Base-by-base conservation (phyloP, 2,329 filamentous ascomycete species). In the Hymenoscyphus fructigenus region DNA sequence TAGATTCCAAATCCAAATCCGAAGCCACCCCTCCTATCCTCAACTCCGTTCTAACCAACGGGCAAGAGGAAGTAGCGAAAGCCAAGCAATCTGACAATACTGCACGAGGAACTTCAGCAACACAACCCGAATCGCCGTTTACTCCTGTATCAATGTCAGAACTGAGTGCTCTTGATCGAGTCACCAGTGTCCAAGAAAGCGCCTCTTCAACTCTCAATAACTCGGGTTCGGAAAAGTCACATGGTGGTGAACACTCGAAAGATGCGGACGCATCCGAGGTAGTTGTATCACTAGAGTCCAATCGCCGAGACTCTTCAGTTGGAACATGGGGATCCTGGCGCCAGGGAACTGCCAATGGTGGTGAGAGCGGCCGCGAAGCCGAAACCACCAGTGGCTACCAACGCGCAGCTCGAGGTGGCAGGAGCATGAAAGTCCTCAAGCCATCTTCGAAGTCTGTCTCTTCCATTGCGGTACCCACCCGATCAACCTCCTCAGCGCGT, bases 381-480 rank as follows among this genome's bases (percentile, higher is more conserved):
- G 74, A 81, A 2, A 77, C 79, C 9, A 75, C 78, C 0, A 80
- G 80, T 61, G 81, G 82, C 5, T 88, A 88, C 29, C 92, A 92
- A 74, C 89, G 92, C 74, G 89, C 88, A 71, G 82, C 88, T 69
- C 78, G 87, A 74, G 82, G 87, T 58, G 78, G 80, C 20, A 86
- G 90, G 59, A 88, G 88, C 60, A 98, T 98, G 90, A 98, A 97
- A 80, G 90, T 97, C 1, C 82, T 98, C 61, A 92, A 93, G 73
- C 88, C 94, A 1, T 84, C 93, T 1, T 84, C 84, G 63, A 95
- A 92, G 75, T 82, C 88, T 26, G 79, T 79, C 29, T 84, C 88
- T 1, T 77, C 79, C 1, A 82, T 83, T 10, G 47, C 47, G 0
- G 77, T 79, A 65, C 80, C 68, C 28, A 65, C 32, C 26, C 72